A percentile compares a stretch with the other conserved stretches of the same genome.
phyloP scores from a whole-genome alignment of 495 filamentous ascomycete genomes.

The Tuber aestivum region DNA sequence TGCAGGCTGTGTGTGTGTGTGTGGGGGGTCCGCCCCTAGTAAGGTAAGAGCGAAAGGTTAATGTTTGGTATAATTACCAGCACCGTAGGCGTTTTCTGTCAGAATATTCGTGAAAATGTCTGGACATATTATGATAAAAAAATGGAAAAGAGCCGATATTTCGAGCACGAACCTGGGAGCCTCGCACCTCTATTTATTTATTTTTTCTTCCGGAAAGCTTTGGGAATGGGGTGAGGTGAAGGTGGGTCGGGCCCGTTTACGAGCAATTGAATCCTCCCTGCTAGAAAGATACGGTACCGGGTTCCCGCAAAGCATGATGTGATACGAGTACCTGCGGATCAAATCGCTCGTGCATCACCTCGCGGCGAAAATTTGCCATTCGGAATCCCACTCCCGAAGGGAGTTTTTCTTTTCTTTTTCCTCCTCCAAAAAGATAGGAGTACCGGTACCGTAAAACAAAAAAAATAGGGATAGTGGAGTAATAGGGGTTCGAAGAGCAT shows the following conservation, averaged over 20 bases:
- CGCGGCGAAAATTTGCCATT: neutral
- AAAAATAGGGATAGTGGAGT: neutral
- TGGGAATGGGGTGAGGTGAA: neutral
- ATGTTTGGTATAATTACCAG: no score
- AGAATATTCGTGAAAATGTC: no score
- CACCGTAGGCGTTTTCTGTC: no score
- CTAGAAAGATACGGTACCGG: no score
- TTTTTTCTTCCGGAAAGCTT: neutral
- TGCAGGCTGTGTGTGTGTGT: neutral
- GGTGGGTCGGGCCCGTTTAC: no score
- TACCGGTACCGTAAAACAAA: neutral
- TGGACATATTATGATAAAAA: no score
- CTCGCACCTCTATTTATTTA: no score
- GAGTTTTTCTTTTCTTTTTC: neutral
- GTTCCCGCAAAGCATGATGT: no score
- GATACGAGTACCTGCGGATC: neutral
- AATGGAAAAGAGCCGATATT: no score
- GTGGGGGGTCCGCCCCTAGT: neutral
- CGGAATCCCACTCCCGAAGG: neutral
- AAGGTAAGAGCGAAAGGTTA: neutral
- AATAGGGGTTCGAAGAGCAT: neutral
- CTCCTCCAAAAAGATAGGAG: no score
- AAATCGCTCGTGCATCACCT: neutral
- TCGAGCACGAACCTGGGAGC: no score
- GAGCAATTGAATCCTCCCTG: no score